phyloP scores from a whole-genome alignment of 164 flowering plant genomes.

The Tetrastigma voinierianum region DNA sequence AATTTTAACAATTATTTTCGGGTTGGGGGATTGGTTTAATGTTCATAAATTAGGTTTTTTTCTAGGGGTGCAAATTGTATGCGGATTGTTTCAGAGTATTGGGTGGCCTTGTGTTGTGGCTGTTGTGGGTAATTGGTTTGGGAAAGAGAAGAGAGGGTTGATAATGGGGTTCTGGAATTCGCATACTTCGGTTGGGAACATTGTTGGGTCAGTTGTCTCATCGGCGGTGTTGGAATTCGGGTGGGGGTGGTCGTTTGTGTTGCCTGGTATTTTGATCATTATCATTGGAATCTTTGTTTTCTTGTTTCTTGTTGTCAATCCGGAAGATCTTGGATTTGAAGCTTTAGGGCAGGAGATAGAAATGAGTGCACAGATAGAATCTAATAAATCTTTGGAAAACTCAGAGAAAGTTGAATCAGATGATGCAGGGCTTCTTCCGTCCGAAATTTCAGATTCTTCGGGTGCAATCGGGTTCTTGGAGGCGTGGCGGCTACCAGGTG shows the following conservation, averaged over 20 bases:
- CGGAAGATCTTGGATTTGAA: conserved; percentile 66
- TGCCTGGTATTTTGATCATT: conserved; percentile 70
- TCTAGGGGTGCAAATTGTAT: conserved; percentile 58
- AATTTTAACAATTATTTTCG: conserved; percentile 55
- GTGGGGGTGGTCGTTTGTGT: conserved; percentile 97
- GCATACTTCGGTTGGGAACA: conserved; percentile 86
- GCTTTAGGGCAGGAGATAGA: conserved; percentile 41
- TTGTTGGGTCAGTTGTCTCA: conserved; percentile 76
- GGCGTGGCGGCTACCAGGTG: conserved; percentile 93
- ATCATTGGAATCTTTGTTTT: conserved; percentile 59
- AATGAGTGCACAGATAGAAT: conserved; percentile 35
- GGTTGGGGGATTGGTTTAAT: conserved; percentile 67
- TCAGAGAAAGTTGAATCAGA: conserved; percentile 45
- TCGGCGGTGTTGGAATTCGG: conserved; percentile 79
- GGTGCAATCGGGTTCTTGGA: conserved; percentile 88
- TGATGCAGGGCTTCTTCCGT: conserved; percentile 39
- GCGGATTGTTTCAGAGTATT: conserved; percentile 84
- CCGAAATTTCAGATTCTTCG: conserved; percentile 26
- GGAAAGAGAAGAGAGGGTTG: conserved; percentile 81
- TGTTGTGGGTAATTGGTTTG: conserved; percentile 92
- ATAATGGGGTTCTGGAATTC: conserved; percentile 97
- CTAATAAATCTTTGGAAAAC: conserved; percentile 10
- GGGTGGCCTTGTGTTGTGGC: conserved; percentile 99
- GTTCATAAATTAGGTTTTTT: conserved; percentile 63
- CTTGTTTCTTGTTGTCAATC: conserved; percentile 64